phyloP scores from a whole-genome alignment of 352 stramenopile species.

The Pythium insidiosum region DNA sequence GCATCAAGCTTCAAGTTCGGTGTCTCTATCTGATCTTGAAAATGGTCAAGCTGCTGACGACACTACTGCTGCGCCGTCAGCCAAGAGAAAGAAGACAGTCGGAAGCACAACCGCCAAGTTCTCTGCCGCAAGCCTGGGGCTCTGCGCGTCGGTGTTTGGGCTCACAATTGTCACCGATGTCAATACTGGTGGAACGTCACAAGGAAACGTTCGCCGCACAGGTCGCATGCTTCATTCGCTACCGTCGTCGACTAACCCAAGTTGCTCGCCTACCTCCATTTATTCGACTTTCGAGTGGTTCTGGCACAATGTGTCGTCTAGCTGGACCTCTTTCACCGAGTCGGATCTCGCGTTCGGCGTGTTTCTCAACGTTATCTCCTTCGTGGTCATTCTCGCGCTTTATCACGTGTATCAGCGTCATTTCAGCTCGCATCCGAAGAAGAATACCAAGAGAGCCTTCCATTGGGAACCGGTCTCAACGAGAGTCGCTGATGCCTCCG shows the following conservation, averaged over 20 bases:
- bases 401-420: conserved; percentile 51
- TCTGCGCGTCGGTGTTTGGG: conserved; percentile 74
- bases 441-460: background rate
- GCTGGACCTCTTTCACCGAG: conserved; percentile 42
- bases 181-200: conserved; percentile 23
- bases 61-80: conserved; percentile 20
- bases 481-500: no score
- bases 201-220: conserved; percentile 37
- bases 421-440: background rate
- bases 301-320: conserved; percentile 24
- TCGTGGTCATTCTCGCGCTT: conserved; percentile 51
- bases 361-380: conserved; percentile 64
- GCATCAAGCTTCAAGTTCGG: conserved; percentile 11
- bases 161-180: conserved; percentile 61
- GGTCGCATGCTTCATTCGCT: conserved; percentile 60
- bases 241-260: conserved; percentile 15
- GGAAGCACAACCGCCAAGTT: conserved; percentile 20
- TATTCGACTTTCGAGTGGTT: conserved; percentile 23
- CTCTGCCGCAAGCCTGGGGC: conserved; percentile 45
- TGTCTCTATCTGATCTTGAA: conserved; percentile 21
- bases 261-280: conserved; percentile 23
- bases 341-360: conserved; percentile 60
- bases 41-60: conserved; percentile 15
- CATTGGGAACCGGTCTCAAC: conserved; percentile 13
- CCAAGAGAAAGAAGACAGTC: conserved; percentile 19